Percentiles rank a stretch among this genome's conserved stretches.
These are phyloP conservation scores for Panicum hallii DNA, from an alignment of 202 grass and related monocot species.

Conservation along the genomic window DNA sequence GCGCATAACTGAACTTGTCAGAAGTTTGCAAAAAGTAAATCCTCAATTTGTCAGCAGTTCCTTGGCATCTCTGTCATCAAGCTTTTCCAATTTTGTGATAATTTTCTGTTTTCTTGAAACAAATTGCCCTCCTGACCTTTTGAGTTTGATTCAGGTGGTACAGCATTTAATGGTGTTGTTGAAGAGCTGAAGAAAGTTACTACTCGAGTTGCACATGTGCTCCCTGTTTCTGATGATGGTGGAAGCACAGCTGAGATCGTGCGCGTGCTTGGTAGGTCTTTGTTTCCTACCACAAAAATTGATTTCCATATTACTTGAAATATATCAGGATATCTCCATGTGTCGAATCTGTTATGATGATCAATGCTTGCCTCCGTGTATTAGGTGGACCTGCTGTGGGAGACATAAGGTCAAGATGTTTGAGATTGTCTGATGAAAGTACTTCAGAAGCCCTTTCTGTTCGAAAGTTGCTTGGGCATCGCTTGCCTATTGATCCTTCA, in stretches of 20 bases:
- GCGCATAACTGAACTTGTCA: background rate
- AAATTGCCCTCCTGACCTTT: background rate
- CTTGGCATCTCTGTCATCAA: background rate
- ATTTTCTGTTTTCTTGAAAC: background rate
- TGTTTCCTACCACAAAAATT: conserved; percentile 2
- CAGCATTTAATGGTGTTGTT: conserved; percentile 91
- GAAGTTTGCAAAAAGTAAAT: background rate
- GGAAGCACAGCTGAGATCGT: conserved; percentile 98
- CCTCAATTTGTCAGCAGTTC: background rate
- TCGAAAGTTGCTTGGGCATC: conserved; percentile 86
- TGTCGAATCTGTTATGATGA: conserved; percentile 15
- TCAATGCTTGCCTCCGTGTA: conserved; percentile 15
- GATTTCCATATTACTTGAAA: conserved; percentile 16
- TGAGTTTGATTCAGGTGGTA: conserved; percentile 65
- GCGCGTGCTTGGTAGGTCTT: conserved; percentile 75
- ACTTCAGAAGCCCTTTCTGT: conserved; percentile 90
- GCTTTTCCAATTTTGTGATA: background rate
- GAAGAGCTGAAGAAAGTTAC: conserved; percentile 91
- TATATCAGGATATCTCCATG: background rate
- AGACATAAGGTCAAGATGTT: conserved; percentile 97
- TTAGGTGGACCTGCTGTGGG: conserved; percentile 93
- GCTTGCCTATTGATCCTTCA: conserved; percentile 76
- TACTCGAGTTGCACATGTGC: conserved; percentile 78
- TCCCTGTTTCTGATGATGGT: conserved; percentile 95
- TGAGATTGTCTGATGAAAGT: conserved; percentile 98